Percentiles rank a stretch among this genome's conserved stretches.
phyloP scores from a whole-genome alignment of 2,329 filamentous ascomycete genomes.

The Alternaria novae-zelandiae region DNA sequence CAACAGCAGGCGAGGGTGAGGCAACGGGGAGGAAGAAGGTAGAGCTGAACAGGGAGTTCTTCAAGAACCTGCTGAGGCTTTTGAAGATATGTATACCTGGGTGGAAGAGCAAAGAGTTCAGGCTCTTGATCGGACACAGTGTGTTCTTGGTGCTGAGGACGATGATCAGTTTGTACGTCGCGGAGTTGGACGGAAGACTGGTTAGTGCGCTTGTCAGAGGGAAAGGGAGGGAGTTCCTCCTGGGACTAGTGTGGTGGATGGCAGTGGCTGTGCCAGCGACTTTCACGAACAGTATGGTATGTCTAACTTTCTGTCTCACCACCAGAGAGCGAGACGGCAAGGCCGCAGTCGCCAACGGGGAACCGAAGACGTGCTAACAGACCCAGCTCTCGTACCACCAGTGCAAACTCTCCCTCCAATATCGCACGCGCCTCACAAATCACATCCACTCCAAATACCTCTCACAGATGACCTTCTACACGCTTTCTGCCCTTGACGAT shows the following conservation, averaged over 20 bases:
- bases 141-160: constrained; percentile 91
- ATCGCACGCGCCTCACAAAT: constrained; percentile 91
- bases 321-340: neutral
- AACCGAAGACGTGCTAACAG: constrained; percentile 23
- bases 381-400: constrained; percentile 90
- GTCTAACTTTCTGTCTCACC: constrained; percentile 28
- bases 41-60: constrained; percentile 88
- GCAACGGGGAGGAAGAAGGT: constrained; percentile 72
- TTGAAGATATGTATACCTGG: constrained; percentile 88
- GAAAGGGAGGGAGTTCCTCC: constrained; percentile 86
- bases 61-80: constrained; percentile 76
- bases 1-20: constrained; percentile 53
- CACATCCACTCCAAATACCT: constrained; percentile 95
- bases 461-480: constrained; percentile 97
- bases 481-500: constrained; percentile 91
- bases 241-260: constrained; percentile 97
- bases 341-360: neutral
- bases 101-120: constrained; percentile 85
- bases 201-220: constrained; percentile 93
- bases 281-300: constrained; percentile 97
- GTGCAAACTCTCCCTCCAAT: constrained; percentile 89
- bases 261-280: constrained; percentile 92
- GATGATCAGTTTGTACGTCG: constrained; percentile 92
- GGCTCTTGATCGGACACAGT: constrained; percentile 87
- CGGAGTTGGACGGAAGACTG: constrained; percentile 90